Evolutionary conservation across 1,284 basidiomycete species (phyloP), one percentile per base, ranked within the genome.

Genomic region (Papiliotrema fonsecae): DNA sequence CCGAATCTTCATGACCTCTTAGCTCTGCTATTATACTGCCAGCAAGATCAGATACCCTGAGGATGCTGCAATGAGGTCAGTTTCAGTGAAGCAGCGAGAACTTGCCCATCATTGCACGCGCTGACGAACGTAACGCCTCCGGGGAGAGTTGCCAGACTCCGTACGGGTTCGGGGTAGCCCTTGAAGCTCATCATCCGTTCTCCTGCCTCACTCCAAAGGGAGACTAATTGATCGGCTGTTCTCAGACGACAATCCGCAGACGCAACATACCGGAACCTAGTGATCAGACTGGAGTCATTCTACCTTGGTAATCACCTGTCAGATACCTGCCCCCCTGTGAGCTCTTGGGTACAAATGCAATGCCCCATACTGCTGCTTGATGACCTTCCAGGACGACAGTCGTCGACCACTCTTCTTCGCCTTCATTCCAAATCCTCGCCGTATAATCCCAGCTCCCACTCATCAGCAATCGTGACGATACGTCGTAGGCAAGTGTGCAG

Each of bases 21-120:
- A 62, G 39, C 7, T n/a, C 45, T 2, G 45, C 37, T 0, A 55
- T 11, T 10, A 62, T 42, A 18, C 34, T 52, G 0, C 63, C 63
- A 1, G 51, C 38, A 11, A 58, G 43, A 21, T 58, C 51, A 48
- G 58, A 60, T 16, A 61, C 47, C 6, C 63, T 54, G 21, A 66
- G 35, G 18, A 59, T 39, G 4, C 65, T 68, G 36, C 22, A 18
- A 19, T 45, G 9, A 27, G 27, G 31, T 39, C 25, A 10, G 37
- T 6, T 45, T 40, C 28, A 38, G 7, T 21, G 21, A 28, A 18
- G 30, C 6, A n/a, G n/a, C 11, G 5, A 9, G 10, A 22, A 56
- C 67, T 61, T 49, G 69, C 70, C 69, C 65, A 49, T 72, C 68
- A 50, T 70, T 65, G 49, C 63, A 67, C 16, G 67, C 62, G 32